Evolutionary conservation across 352 stramenopile genomes (phyloP).

Genomic region (Phytophthora fragariae): DNA sequence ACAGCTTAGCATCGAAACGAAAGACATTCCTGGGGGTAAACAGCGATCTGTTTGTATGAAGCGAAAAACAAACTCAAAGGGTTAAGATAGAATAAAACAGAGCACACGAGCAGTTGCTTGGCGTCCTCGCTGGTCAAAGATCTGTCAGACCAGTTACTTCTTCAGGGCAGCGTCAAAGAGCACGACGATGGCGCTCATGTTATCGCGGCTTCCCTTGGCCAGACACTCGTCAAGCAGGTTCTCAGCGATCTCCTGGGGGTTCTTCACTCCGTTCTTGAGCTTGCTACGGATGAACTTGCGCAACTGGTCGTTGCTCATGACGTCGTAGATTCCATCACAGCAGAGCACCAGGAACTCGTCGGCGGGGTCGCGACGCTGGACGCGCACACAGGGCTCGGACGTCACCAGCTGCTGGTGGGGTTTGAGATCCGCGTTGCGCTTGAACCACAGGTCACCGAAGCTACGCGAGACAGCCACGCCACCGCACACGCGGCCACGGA

Average conservation of each 20-base stretch:
- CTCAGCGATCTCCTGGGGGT: conserved; percentile 76
- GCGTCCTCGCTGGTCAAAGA: conserved; percentile 21
- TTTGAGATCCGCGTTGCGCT: conserved; percentile 81
- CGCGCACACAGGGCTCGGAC: conserved; percentile 81
- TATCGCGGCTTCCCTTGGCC: conserved; percentile 83
- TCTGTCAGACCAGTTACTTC: conserved; percentile 36
- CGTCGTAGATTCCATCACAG: conserved; percentile 95
- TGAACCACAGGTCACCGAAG: conserved; percentile 92
- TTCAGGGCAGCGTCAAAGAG: conserved; percentile 64
- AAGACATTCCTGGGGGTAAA: conserved; percentile 5
- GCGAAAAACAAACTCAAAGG: conserved; percentile 7
- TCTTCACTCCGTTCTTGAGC: conserved; percentile 58
- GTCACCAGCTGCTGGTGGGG: conserved; percentile 88
- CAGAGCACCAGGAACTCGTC: conserved; percentile 94
- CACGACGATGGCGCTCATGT: conserved; percentile 89
- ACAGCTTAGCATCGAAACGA: conserved; percentile 1
- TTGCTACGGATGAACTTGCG: conserved; percentile 90
- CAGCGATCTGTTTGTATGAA: conserved; percentile 14
- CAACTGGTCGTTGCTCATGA: conserved; percentile 95
- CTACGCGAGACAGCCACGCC: conserved; percentile 86
- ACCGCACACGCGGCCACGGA: conserved; percentile 85
- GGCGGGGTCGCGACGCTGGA: conserved; percentile 71
- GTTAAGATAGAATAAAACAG: conserved; percentile 43
- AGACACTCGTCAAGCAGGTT: conserved; percentile 85
- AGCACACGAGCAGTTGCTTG: neutral